phyloP scores from a whole-genome alignment of 768 basidiomycete genomes.

The Mycena epipterygia region DNA sequence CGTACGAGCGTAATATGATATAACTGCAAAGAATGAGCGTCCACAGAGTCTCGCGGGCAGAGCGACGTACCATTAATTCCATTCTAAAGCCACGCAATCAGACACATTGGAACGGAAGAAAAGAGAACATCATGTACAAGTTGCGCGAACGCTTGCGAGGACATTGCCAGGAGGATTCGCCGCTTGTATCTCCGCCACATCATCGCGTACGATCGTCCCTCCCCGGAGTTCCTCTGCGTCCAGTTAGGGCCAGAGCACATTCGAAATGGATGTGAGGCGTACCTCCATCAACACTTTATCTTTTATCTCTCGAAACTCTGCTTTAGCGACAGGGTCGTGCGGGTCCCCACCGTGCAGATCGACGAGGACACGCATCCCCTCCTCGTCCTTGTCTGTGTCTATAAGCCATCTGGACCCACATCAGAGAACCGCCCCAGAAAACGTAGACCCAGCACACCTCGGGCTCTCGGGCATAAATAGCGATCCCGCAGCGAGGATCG shows the following conservation, averaged over 20 bases:
- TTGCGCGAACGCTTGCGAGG: slow-evolving; percentile 95
- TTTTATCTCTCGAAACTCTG: slow-evolving; percentile 92
- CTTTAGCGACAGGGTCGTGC: slow-evolving; percentile 73
- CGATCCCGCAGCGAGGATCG: slow-evolving; percentile 81
- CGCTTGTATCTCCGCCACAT: slow-evolving; percentile 93
- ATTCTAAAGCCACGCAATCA: slow-evolving; percentile 65
- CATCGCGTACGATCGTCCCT: slow-evolving; percentile 77
- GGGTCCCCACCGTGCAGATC: slow-evolving; percentile 89
- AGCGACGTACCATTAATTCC: slow-evolving; percentile 85
- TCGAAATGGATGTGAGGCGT: slow-evolving; percentile 31
- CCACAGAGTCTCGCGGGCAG: slow-evolving; percentile 22
- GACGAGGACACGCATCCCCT: slow-evolving; percentile 87
- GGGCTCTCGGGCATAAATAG: slow-evolving; percentile 92
- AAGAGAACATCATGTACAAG: slow-evolving; percentile 61
- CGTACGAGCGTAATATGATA: slow-evolving; percentile 95
- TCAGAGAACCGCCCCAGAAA: background rate
- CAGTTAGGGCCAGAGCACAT: background rate
- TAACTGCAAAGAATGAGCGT: slow-evolving; percentile 63
- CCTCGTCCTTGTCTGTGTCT: slow-evolving; percentile 85
- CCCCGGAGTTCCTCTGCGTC: slow-evolving; percentile 77
- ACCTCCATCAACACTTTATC: slow-evolving; percentile 80
- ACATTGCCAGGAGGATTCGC: slow-evolving; percentile 92
- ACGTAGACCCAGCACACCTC: background rate
- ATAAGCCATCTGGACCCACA: slow-evolving; percentile 79
- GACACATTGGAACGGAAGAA: background rate